Conservation (phyloP, 148 eudicot genomes). For the Vaccinium myrtillus region DNA sequence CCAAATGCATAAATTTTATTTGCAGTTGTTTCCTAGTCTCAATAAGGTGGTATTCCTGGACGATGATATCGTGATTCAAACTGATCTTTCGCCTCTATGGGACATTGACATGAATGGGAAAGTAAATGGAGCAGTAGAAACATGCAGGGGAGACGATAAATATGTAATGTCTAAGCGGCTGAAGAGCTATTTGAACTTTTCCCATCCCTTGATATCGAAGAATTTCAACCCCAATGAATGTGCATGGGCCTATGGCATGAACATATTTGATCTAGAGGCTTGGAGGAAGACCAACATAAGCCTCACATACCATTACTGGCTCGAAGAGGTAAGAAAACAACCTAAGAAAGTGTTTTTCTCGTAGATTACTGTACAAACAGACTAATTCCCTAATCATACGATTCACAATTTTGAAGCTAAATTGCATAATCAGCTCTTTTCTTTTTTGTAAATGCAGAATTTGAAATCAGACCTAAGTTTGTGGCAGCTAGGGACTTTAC, state of each 20-base stretch:
- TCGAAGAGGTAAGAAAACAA: slow-evolving; percentile 52
- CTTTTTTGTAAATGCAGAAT: slow-evolving; percentile 48
- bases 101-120: slow-evolving; percentile 83
- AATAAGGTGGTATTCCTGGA: slow-evolving; percentile 80
- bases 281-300: slow-evolving; percentile 86
- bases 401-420: background rate
- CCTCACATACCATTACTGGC: slow-evolving; percentile 73
- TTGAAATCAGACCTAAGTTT: slow-evolving; percentile 89
- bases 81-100: slow-evolving; percentile 82
- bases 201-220: slow-evolving; percentile 71
- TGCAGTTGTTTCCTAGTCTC: slow-evolving; percentile 86
- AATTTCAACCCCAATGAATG: slow-evolving; percentile 73
- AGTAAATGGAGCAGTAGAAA: slow-evolving; percentile 89
- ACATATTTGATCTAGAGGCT: slow-evolving; percentile 77
- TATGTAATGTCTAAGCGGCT: slow-evolving; percentile 84
- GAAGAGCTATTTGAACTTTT: slow-evolving; percentile 77
- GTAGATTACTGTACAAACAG: too few species aligned
- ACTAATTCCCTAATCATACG: too few species aligned
- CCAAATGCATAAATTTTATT: background rate
- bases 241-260: slow-evolving; percentile 99
- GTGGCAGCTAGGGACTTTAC: slow-evolving; percentile 95
- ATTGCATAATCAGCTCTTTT: background rate
- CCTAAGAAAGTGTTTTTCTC: background rate
- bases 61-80: slow-evolving; percentile 85
- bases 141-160: slow-evolving; percentile 83